phyloP scores from a whole-genome alignment of 2,329 filamentous ascomycete species.

The Metarhizium humberi region DNA sequence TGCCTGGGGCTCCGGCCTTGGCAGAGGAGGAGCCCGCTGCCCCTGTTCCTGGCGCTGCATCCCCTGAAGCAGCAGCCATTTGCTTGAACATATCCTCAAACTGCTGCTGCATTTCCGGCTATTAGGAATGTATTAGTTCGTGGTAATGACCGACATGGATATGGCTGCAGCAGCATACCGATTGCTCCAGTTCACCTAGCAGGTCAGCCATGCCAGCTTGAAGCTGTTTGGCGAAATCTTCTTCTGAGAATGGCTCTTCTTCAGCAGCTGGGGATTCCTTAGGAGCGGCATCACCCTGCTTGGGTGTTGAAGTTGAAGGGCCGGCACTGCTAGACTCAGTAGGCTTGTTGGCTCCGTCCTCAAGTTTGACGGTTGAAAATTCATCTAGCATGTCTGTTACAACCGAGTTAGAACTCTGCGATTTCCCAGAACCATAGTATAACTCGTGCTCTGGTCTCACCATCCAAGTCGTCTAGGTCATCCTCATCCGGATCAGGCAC shows the following conservation, averaged over 20 bases:
- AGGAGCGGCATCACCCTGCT: constrained; percentile 16
- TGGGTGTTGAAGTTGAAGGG: constrained; percentile 24
- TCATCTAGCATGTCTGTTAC: constrained; percentile 81
- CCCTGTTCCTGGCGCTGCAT: constrained; percentile 1
- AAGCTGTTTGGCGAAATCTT: constrained; percentile 77
- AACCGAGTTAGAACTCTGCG: constrained; percentile 3
- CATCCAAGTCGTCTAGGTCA: constrained; percentile 84
- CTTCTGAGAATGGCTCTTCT: constrained; percentile 48
- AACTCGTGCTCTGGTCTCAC: constrained; percentile 30
- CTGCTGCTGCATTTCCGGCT: constrained; percentile 67
- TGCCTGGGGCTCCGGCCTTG: constrained; percentile 23
- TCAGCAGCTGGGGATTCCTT: constrained; percentile 12
- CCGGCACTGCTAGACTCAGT: constrained; percentile 13
- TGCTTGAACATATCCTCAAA: constrained; percentile 73
- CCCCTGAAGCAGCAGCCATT: constrained; percentile 41
- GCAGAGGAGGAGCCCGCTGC: constrained; percentile 13
- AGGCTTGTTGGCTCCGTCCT: constrained; percentile 16
- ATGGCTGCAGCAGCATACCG: constrained; percentile 29
- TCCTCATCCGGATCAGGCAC: constrained; percentile 88
- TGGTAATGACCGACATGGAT: not conserved
- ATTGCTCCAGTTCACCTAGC: constrained; percentile 59
- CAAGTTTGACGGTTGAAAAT: constrained; percentile 60
- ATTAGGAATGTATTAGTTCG: not conserved
- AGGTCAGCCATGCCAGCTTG: constrained; percentile 83
- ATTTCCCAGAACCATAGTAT: not conserved